Percentiles rank a stretch among this genome's conserved stretches.
These are phyloP conservation scores for Nothomitra cinnamomea DNA, from an alignment of 2,329 filamentous ascomycete genomes.

Conservation along the genomic window DNA sequence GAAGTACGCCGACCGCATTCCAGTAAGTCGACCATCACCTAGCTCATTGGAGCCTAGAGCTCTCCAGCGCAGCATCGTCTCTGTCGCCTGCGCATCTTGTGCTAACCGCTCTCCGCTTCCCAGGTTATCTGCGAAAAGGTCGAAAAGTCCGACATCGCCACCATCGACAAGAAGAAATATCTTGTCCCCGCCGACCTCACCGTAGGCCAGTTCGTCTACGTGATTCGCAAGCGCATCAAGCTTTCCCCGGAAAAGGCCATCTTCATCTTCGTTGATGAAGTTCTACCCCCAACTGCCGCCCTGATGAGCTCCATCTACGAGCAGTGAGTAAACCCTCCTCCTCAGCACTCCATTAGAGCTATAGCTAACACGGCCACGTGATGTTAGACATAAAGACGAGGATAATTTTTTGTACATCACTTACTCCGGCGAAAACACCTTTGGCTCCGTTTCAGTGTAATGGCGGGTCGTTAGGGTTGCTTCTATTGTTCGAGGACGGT, in stretches of 20 bases:
- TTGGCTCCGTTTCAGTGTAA: too few relatives aligned
- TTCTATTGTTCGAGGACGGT: not conserved
- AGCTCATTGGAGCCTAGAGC: constrained; percentile 5
- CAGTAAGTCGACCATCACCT: constrained; percentile 43
- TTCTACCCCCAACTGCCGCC: constrained; percentile 86
- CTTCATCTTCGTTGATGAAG: constrained; percentile 99
- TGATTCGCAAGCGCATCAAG: constrained; percentile 99
- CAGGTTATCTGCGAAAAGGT: constrained; percentile 99
- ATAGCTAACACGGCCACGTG: too few relatives aligned
- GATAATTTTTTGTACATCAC: constrained; percentile 95
- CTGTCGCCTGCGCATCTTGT: not conserved
- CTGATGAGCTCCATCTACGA: constrained; percentile 99
- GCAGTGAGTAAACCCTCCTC: constrained; percentile 32
- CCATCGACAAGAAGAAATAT: constrained; percentile 99
- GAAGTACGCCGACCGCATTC: constrained; percentile 97
- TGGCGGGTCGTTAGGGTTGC: too few relatives aligned
- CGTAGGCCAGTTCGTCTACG: constrained; percentile 98
- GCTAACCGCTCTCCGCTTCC: constrained; percentile 9
- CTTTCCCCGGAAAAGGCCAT: constrained; percentile 98
- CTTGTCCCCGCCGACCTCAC: constrained; percentile 93
- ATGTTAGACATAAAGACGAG: constrained; percentile 58
- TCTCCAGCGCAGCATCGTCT: not conserved
- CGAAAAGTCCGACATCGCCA: constrained; percentile 97
- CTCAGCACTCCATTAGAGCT: too few relatives aligned
- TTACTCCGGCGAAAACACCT: constrained; percentile 98